Percentiles rank a stretch among this genome's conserved stretches.
phyloP scores from a whole-genome alignment of 148 eudicot species.

The Camellia granthamiana region DNA sequence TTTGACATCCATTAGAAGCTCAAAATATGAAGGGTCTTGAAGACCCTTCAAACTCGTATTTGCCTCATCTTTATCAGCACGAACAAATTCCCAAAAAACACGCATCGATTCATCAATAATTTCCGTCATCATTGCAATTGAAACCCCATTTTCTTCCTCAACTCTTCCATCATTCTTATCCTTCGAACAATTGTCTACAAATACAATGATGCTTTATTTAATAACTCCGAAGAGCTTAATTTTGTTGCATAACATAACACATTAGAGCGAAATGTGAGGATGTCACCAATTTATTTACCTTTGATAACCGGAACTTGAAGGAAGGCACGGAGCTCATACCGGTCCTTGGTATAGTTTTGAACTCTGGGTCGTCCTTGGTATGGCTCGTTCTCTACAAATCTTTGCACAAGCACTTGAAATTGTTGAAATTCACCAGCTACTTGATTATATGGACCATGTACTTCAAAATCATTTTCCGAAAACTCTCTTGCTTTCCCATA shows the following conservation, averaged over 20 bases:
- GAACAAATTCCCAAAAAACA: slow-evolving; percentile 67
- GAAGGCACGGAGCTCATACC: slow-evolving; percentile 41
- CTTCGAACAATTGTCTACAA: slow-evolving; percentile 61
- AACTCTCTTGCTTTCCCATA: slow-evolving; percentile 52
- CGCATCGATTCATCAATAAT: slow-evolving; percentile 60
- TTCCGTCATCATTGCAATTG: slow-evolving; percentile 48
- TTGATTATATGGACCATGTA: slow-evolving; percentile 45
- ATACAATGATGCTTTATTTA: not conserved
- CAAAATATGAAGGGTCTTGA: slow-evolving; percentile 42
- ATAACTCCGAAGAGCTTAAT: not conserved
- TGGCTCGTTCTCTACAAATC: slow-evolving; percentile 81
- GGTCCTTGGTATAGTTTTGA: slow-evolving; percentile 54
- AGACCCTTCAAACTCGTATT: slow-evolving; percentile 34
- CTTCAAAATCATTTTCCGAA: slow-evolving; percentile 40
- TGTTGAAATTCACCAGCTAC: slow-evolving; percentile 72
- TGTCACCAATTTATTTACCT: slow-evolving; percentile 38
- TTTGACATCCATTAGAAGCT: slow-evolving; percentile 45
- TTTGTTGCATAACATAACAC: not conserved
- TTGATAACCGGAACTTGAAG: slow-evolving; percentile 72
- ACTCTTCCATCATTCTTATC: slow-evolving; percentile 37
- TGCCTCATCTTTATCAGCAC: slow-evolving; percentile 50
- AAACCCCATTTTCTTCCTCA: slow-evolving; percentile 37
- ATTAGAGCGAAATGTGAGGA: not conserved
- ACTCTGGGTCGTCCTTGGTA: slow-evolving; percentile 68
- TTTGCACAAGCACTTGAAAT: slow-evolving; percentile 66